These are phyloP conservation scores for Amniculicola lignicola DNA, from an alignment of 495 filamentous ascomycete genomes.

Conservation along the genomic window DNA sequence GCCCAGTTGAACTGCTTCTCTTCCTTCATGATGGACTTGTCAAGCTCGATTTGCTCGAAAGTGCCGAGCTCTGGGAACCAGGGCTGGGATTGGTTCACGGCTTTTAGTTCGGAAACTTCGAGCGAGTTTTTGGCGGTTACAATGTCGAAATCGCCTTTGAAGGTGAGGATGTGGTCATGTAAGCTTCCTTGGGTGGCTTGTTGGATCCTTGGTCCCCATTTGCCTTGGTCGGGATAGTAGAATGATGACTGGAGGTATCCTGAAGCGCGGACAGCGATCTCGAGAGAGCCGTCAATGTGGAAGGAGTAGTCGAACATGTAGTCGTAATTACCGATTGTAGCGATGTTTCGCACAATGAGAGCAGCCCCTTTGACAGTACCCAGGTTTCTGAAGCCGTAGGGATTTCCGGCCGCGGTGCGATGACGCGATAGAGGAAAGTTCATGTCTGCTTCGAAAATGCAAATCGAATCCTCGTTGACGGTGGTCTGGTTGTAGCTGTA, in stretches of 20 bases:
- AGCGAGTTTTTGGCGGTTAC: constrained; percentile 10
- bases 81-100: constrained; percentile 15
- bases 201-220: constrained; percentile 22
- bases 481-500: constrained; percentile 7
- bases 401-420: constrained; percentile 1
- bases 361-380: constrained; percentile 21
- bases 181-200: constrained; percentile 18
- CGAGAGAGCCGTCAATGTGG: constrained; percentile 28
- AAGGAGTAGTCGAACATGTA: constrained; percentile 31
- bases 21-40: constrained; percentile 2
- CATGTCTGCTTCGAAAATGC: constrained; percentile 28
- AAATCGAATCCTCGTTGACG: constrained; percentile 12
- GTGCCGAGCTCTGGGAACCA: constrained; percentile 21
- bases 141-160: constrained; percentile 33
- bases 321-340: constrained; percentile 32
- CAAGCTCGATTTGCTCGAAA: constrained; percentile 17
- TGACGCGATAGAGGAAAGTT: constrained; percentile 23
- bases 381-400: constrained; percentile 24
- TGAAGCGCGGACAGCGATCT: constrained; percentile 22
- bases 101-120: constrained; percentile 19
- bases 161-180: constrained; percentile 28
- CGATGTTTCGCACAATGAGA: constrained; percentile 18
- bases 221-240: constrained; percentile 24
- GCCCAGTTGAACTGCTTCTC: constrained; percentile 31
- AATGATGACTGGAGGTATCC: constrained; percentile 27